Base-by-base conservation (phyloP, 805 yeast species). In the Candida vartiovaarae region DNA sequence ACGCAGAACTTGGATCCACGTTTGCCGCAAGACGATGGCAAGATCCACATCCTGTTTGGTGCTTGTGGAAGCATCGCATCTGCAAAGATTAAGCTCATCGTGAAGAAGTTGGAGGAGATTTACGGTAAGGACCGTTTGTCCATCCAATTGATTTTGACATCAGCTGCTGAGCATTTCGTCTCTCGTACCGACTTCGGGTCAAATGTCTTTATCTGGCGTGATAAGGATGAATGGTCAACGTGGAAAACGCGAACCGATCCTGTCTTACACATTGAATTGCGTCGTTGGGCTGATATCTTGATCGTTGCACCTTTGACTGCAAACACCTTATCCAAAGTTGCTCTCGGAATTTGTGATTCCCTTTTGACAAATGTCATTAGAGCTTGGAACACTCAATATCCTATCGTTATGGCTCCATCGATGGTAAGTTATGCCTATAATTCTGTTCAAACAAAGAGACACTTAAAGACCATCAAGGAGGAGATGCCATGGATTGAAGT, bases 401-500 rank as follows among this genome's bases (percentile, higher is more conserved):
- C 98, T 3, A 81, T 91, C 6, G 67, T 91, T 34, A 68, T 89
- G 51, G 98, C 98, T 1, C 98, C 99, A 5, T 90, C 96, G 2
- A 91, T 91, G 98, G 88, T 87, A 31, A 84, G 95, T 46, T 82
- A 87, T 59, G 87, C 95, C 53, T 91, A 91, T 66, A 88, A 84
- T 57, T 85, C 95, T 41, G 83, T 91, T 3, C 78, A 89, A 37
- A 91, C 98, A 1, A 86, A 83, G 60, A 78, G 85, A 51, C 97
- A 91, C 51, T 68, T 91, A 48, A 72, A 78, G 47, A 68, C 83
- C 32, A 77, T 91, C 44, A 75, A 77, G 38, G 95, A 88, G 50
- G 96, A 89, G 51, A 90, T 93, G 93, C 87, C 91, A 32, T 91
- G 95, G 91, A 82, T 91, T 49, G 95, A 88, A 52, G 79, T 91